Conservation (phyloP, 306 rosid genomes). For the Neltuma alba region DNA sequence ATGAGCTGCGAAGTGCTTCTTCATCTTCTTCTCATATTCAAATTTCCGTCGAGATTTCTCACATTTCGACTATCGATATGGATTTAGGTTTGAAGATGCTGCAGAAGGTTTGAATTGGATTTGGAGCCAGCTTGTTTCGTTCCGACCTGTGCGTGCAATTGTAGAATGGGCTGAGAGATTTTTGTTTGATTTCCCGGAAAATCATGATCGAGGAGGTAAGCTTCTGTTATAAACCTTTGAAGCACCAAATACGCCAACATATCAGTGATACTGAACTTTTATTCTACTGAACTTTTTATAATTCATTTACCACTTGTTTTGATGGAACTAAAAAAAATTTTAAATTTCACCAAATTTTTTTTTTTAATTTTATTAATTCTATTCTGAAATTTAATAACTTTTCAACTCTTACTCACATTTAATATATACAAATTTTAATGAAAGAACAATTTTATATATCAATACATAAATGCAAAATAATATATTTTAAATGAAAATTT, state of each 20-base stretch:
- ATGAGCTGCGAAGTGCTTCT: constrained; percentile 34
- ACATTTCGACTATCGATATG: background rate
- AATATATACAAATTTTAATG: too few relatives aligned
- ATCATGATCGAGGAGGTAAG: constrained; percentile 37
- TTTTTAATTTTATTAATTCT: too few relatives aligned
- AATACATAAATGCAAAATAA: too few relatives aligned
- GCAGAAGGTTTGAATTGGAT: constrained; percentile 37
- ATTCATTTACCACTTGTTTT: too few relatives aligned
- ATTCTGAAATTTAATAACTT: too few relatives aligned
- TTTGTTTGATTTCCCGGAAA: constrained; percentile 26
- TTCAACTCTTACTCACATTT: too few relatives aligned
- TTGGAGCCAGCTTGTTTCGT: constrained; percentile 48
- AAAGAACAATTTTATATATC: too few relatives aligned
- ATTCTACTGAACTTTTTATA: too few relatives aligned
- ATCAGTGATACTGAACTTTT: too few relatives aligned
- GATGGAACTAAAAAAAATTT: too few relatives aligned
- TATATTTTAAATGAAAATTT: too few relatives aligned
- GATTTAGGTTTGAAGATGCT: constrained; percentile 37
- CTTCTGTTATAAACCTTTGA: background rate
- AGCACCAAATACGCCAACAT: background rate
- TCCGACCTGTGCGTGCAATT: constrained; percentile 51
- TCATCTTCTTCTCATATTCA: background rate
- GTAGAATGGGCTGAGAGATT: constrained; percentile 44
- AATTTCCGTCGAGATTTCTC: background rate
- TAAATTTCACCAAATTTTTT: too few relatives aligned